Conservation (phyloP, 768 basidiomycete genomes). For the Asterophora lycoperdoides region DNA sequence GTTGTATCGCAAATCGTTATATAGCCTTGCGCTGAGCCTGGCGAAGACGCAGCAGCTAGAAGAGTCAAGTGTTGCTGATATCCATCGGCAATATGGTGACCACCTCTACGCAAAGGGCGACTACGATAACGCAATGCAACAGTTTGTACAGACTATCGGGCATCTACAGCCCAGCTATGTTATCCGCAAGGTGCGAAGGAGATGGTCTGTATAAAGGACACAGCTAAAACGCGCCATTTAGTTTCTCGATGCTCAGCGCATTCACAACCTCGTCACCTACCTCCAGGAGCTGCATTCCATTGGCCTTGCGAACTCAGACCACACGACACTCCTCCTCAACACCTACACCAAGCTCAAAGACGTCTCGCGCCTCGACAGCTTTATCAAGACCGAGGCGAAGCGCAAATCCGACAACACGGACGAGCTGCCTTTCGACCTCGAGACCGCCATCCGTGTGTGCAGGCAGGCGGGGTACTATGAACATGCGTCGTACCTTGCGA, state of each 20-base stretch:
- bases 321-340: constrained; percentile 94
- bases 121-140: constrained; percentile 89
- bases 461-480: constrained; percentile 95
- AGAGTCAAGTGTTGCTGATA: constrained; percentile 74
- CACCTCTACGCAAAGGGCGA: constrained; percentile 88
- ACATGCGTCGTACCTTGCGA: constrained; percentile 90
- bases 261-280: constrained; percentile 92
- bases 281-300: constrained; percentile 91
- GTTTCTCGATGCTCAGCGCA: constrained; percentile 96
- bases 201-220: too few relatives aligned
- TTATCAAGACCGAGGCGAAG: constrained; percentile 84
- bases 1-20: constrained; percentile 77
- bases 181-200: constrained; percentile 86
- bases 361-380: constrained; percentile 78
- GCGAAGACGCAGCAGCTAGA: constrained; percentile 79
- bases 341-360: constrained; percentile 98
- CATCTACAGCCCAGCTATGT: constrained; percentile 91
- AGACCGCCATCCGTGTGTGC: constrained; percentile 95
- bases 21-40: constrained; percentile 73
- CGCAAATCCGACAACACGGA: constrained; percentile 43
- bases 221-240: constrained; percentile 24
- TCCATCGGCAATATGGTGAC: constrained; percentile 87
- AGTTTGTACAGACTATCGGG: constrained; percentile 89
- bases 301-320: constrained; percentile 90
- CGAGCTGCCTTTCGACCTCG: constrained; percentile 93